Evolutionary conservation across 257 asterid species (phyloP).

Genomic region (Voacanga thouarsii): DNA sequence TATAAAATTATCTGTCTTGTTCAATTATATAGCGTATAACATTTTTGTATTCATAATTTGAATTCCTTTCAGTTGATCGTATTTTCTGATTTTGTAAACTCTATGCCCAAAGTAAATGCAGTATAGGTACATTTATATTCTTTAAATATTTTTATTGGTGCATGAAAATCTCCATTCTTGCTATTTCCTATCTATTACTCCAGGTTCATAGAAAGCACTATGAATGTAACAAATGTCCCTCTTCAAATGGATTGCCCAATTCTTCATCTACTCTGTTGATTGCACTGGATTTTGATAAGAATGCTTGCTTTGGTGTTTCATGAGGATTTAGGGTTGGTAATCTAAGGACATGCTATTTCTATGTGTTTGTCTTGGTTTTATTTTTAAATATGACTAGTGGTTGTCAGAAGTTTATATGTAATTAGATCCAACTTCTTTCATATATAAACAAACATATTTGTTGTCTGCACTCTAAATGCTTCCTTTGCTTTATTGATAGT

Average conservation of each 20-base stretch:
- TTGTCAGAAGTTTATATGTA: background rate
- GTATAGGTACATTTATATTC: background rate
- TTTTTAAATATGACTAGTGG: background rate
- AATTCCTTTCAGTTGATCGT: background rate
- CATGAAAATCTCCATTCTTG: background rate
- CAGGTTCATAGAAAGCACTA: background rate
- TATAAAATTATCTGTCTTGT: background rate
- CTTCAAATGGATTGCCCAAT: background rate
- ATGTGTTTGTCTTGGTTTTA: background rate
- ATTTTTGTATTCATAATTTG: background rate
- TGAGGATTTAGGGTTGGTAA: background rate
- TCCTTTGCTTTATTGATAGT: background rate
- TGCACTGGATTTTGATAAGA: background rate
- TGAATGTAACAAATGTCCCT: background rate
- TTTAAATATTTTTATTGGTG: background rate
- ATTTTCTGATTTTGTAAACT: background rate
- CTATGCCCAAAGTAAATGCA: background rate
- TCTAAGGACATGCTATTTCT: background rate
- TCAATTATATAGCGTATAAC: background rate
- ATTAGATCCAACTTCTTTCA: background rate
- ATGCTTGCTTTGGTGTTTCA: background rate
- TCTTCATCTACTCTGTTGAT: background rate
- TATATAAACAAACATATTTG: background rate
- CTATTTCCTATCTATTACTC: background rate
- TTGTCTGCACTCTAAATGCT: background rate